Conservation (phyloP, 257 asterid species). For the Petunia secreta region DNA sequence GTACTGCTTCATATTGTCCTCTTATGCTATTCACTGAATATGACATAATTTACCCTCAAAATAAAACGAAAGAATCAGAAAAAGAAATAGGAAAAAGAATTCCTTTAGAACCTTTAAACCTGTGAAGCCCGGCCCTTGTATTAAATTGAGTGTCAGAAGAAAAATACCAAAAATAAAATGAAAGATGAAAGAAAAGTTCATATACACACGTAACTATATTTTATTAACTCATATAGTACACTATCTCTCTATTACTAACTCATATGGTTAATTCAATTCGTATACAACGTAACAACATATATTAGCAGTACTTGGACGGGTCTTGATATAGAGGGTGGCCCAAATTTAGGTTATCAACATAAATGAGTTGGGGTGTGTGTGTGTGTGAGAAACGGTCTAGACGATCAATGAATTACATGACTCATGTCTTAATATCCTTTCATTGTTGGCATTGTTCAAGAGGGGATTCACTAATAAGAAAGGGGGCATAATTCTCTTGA, state of each 20-base stretch:
- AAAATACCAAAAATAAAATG: too few relatives aligned
- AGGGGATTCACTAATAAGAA: not conserved
- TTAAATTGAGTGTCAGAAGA: too few relatives aligned
- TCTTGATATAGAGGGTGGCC: not conserved
- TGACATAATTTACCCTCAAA: not conserved
- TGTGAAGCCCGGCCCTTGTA: too few relatives aligned
- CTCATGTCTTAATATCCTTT: slow-evolving; percentile 11
- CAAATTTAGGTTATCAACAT: slow-evolving; percentile 15
- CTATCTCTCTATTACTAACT: not conserved
- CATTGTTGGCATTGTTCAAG: not conserved
- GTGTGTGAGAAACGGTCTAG: not conserved
- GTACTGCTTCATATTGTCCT: not conserved
- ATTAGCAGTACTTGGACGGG: not conserved
- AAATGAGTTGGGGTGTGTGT: not conserved
- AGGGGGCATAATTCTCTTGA: slow-evolving; percentile 12
- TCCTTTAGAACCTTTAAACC: not conserved
- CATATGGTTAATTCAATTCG: not conserved
- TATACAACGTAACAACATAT: not conserved
- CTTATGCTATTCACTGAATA: not conserved
- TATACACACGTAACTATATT: not conserved
- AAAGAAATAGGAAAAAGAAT: not conserved
- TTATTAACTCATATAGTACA: not conserved
- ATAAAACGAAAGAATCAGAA: not conserved
- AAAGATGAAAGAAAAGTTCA: not conserved
- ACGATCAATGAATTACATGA: not conserved